These are phyloP conservation scores for Nepenthes alata DNA, from an alignment of 179 eudicot genomes.

Conservation along the genomic window DNA sequence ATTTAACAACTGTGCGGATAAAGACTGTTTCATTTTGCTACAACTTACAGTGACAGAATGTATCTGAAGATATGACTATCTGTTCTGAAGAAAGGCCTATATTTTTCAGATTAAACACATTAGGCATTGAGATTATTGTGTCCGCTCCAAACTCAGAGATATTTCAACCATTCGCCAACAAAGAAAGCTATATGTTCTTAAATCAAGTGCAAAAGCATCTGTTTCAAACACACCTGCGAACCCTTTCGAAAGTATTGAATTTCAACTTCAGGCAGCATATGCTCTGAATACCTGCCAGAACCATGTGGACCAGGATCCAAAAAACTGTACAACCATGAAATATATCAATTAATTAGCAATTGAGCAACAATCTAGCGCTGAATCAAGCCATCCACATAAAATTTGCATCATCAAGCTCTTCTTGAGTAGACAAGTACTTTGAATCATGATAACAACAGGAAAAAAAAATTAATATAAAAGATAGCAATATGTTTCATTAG, in stretches of 20 bases:
- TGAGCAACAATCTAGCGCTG: background rate
- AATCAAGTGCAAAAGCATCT: background rate
- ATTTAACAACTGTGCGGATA: no score
- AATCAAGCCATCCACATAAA: no score
- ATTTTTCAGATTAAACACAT: no score
- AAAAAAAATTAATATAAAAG: no score
- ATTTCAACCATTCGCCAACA: background rate
- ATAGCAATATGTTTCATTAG: no score
- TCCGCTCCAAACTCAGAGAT: background rate
- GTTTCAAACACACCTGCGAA: conserved; percentile 27
- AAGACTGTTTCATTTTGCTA: no score
- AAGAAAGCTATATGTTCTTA: background rate
- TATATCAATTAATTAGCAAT: background rate
- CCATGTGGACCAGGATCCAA: conserved; percentile 49
- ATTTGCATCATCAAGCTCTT: no score
- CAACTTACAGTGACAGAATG: no score
- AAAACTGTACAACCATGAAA: conserved; percentile 22
- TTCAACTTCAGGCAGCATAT: conserved; percentile 46
- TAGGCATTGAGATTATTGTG: background rate
- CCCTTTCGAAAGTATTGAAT: conserved; percentile 34
- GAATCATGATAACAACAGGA: no score
- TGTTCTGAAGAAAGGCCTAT: no score
- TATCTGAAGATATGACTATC: no score
- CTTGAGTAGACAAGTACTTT: no score
- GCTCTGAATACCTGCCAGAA: conserved; percentile 38